Percentiles rank a stretch among this genome's conserved stretches.
Conservation (phyloP, 805 yeast species). For the Candida taoyuanica region DNA sequence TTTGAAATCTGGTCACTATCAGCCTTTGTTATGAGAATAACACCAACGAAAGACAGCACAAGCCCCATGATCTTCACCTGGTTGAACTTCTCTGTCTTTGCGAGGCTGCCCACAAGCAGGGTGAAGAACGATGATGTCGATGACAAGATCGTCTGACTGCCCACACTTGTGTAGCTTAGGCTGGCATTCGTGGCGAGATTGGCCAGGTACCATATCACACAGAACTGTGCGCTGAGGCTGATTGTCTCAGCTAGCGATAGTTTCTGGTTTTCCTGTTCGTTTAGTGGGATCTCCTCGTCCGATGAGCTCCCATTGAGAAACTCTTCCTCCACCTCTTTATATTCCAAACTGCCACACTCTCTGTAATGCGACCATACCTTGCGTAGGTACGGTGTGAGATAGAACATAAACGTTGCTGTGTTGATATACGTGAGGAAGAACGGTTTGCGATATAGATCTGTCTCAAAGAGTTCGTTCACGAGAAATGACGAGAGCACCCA, state of each 20-base stretch:
- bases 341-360: slow-evolving; percentile 26
- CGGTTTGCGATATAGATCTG: slow-evolving; percentile 75
- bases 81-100: slow-evolving; percentile 66
- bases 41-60: slow-evolving; percentile 69
- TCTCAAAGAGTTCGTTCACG: slow-evolving; percentile 71
- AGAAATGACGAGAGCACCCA: slow-evolving; percentile 92
- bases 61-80: slow-evolving; percentile 64
- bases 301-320: slow-evolving; percentile 10
- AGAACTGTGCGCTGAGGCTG: slow-evolving; percentile 71
- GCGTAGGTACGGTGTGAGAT: slow-evolving; percentile 55
- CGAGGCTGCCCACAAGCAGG: slow-evolving; percentile 69
- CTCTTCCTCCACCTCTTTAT: slow-evolving; percentile 24
- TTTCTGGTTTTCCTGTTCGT: slow-evolving; percentile 16
- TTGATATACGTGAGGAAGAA: slow-evolving; percentile 89
- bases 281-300: slow-evolving; percentile 28
- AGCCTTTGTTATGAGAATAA: slow-evolving; percentile 67
- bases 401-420: slow-evolving; percentile 78
- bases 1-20: slow-evolving; percentile 36
- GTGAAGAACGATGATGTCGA: slow-evolving; percentile 95
- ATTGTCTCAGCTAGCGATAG: slow-evolving; percentile 61
- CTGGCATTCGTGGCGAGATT: slow-evolving; percentile 87
- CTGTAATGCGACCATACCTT: slow-evolving; percentile 27
- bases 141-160: slow-evolving; percentile 88
- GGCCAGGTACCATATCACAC: slow-evolving; percentile 85
- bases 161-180: slow-evolving; percentile 83